phyloP scores from a whole-genome alignment of 1,139 yeast species.

The Debaryomycetaceae sp. region DNA sequence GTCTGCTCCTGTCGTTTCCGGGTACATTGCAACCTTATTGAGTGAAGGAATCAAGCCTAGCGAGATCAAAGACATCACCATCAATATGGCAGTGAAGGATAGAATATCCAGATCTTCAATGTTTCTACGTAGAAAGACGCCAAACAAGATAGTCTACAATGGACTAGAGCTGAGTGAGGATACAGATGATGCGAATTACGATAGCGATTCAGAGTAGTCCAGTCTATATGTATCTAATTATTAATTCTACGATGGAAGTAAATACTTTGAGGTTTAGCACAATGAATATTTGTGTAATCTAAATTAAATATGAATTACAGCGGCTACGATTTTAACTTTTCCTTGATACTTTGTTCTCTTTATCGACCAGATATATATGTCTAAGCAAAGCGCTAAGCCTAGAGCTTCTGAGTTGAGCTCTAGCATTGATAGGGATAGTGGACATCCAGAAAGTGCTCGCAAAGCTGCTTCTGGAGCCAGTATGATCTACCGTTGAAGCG shows the following conservation, averaged over 20 bases:
- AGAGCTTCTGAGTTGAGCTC: neutral
- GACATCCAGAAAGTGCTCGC: constrained; percentile 11
- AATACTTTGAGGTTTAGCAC: neutral
- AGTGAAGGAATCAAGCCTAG: constrained; percentile 53
- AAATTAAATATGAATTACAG: neutral
- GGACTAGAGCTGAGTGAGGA: constrained; percentile 16
- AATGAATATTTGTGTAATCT: neutral
- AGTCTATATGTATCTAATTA: neutral
- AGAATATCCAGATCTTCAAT: constrained; percentile 34
- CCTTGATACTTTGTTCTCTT: neutral
- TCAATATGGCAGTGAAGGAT: constrained; percentile 31
- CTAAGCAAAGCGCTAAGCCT: neutral
- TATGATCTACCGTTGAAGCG: constrained; percentile 11
- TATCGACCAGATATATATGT: neutral
- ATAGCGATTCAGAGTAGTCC: constrained; percentile 7
- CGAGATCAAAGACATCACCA: constrained; percentile 37
- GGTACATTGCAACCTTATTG: constrained; percentile 60
- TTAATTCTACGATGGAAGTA: neutral
- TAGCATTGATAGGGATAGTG: constrained; percentile 1
- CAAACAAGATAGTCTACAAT: constrained; percentile 37
- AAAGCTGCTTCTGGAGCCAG: constrained; percentile 16
- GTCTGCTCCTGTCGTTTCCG: constrained; percentile 82
- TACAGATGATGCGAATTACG: constrained; percentile 9
- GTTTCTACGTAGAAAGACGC: constrained; percentile 29
- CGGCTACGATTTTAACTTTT: neutral